These are phyloP conservation scores for Hypoxylon sp. DNA, from an alignment of 2,329 filamentous ascomycete species.

Conservation along the genomic window DNA sequence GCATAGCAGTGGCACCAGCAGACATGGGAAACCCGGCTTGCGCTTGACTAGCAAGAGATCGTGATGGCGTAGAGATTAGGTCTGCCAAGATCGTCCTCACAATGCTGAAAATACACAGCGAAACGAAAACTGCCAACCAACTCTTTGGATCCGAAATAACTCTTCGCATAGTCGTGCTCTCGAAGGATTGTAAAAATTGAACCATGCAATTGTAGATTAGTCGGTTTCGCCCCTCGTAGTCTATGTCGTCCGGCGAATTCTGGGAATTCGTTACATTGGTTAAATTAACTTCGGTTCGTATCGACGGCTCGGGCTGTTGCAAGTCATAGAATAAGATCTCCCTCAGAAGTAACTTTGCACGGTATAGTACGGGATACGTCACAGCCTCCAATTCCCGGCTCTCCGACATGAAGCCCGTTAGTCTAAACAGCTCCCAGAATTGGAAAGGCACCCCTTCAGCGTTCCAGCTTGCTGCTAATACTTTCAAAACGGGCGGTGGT, in stretches of 20 bases:
- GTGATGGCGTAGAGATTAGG: conserved; percentile 56
- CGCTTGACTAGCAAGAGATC: conserved; percentile 47
- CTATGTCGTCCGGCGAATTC: conserved; percentile 60
- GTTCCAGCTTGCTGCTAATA: conserved; percentile 68
- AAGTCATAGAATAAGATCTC: conserved; percentile 70
- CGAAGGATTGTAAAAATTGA: conserved; percentile 68
- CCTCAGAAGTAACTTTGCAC: conserved; percentile 68
- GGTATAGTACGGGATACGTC: conserved; percentile 66
- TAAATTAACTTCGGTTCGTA: conserved; percentile 57
- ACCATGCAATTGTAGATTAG: conserved; percentile 66
- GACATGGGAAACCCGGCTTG: conserved; percentile 49
- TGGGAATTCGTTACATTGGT: conserved; percentile 54
- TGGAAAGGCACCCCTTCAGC: conserved; percentile 64
- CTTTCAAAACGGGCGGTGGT: conserved; percentile 65
- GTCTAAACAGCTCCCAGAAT: conserved; percentile 67
- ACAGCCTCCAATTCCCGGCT: conserved; percentile 65
- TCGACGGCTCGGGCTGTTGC: conserved; percentile 63
- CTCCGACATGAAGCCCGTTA: conserved; percentile 65
- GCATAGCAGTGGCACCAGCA: conserved; percentile 57
- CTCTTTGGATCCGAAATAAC: conserved; percentile 59
- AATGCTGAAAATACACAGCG: conserved; percentile 72
- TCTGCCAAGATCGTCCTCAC: conserved; percentile 67
- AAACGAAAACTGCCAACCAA: conserved; percentile 68
- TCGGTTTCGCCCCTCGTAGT: conserved; percentile 63
- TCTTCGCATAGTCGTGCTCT: conserved; percentile 60